Evolutionary conservation across 441 rosid genomes (phyloP).

Genomic region (Populus trichocarpa): DNA sequence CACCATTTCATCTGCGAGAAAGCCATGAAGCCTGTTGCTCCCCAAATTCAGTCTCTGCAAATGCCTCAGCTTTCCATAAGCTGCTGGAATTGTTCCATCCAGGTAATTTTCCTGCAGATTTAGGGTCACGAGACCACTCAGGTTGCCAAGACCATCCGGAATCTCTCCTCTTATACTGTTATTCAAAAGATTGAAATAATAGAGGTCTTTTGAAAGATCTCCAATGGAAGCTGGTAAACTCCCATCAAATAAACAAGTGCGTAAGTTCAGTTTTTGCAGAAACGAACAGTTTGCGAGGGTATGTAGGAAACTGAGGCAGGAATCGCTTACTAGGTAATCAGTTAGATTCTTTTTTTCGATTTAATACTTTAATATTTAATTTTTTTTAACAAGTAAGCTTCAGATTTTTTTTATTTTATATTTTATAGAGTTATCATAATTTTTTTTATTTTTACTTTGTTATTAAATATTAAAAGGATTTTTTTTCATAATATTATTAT

Average conservation of each 20-base stretch:
- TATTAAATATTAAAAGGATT: no score
- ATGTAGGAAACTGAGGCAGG: neutral
- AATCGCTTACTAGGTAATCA: neutral
- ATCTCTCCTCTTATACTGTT: neutral
- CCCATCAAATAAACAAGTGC: neutral
- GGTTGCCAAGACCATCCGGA: neutral
- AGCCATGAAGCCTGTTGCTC: neutral
- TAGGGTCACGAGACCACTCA: neutral
- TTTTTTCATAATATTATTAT: no score
- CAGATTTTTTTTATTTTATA: no score
- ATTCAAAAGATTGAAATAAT: neutral
- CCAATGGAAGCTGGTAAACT: neutral
- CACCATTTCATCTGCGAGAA: neutral
- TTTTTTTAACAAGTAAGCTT: no score
- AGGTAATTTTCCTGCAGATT: neutral
- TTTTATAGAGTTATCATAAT: no score
- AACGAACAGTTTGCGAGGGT: neutral
- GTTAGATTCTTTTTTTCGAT: no score
- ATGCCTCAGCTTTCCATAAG: neutral
- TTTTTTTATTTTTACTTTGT: no score
- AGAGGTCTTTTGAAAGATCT: neutral
- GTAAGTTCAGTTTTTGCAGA: neutral
- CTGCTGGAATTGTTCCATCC: neutral
- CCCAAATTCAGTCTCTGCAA: neutral
- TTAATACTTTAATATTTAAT: no score